Evolutionary conservation across 1,139 yeast species (phyloP).

Genomic region (Candida labiduridarum): DNA sequence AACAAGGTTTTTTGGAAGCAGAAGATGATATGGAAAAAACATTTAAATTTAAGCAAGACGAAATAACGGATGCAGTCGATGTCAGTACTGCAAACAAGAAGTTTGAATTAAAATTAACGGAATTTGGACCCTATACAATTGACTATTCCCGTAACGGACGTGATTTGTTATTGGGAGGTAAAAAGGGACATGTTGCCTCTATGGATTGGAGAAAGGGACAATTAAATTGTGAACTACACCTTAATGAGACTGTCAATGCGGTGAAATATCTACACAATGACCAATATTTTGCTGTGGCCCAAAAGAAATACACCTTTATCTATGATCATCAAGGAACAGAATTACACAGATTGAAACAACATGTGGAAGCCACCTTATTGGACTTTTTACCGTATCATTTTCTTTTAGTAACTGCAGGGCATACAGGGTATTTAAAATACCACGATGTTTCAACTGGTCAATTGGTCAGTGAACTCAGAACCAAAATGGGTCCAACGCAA

Average conservation of each 20-base stretch:
- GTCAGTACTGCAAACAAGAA: slow-evolving; percentile 71
- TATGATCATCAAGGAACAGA: slow-evolving; percentile 92
- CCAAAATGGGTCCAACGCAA: slow-evolving; percentile 88
- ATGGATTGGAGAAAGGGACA: slow-evolving; percentile 94
- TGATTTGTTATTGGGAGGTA: slow-evolving; percentile 80
- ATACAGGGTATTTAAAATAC: slow-evolving; percentile 83
- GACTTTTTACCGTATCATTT: slow-evolving; percentile 94
- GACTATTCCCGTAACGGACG: slow-evolving; percentile 90
- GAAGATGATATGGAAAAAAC: slow-evolving; percentile 90
- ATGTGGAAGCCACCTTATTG: slow-evolving; percentile 77
- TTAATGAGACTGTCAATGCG: slow-evolving; percentile 87
- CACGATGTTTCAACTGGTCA: slow-evolving; percentile 96
- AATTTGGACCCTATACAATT: slow-evolving; percentile 83
- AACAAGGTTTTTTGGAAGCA: slow-evolving; percentile 83
- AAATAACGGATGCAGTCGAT: slow-evolving; percentile 80
- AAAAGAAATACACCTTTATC: slow-evolving; percentile 89
- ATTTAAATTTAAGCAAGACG: slow-evolving; percentile 79
- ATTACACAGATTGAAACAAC: slow-evolving; percentile 88
- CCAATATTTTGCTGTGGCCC: slow-evolving; percentile 95
- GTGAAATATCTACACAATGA: slow-evolving; percentile 90
- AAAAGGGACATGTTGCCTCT: slow-evolving; percentile 92
- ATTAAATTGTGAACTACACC: slow-evolving; percentile 76
- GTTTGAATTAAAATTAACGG: slow-evolving; percentile 70
- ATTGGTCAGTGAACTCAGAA: slow-evolving; percentile 78
- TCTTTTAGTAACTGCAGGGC: slow-evolving; percentile 83